These are phyloP conservation scores for Lenwebbia sp. DNA, from an alignment of 345 rosid species.

Conservation along the genomic window DNA sequence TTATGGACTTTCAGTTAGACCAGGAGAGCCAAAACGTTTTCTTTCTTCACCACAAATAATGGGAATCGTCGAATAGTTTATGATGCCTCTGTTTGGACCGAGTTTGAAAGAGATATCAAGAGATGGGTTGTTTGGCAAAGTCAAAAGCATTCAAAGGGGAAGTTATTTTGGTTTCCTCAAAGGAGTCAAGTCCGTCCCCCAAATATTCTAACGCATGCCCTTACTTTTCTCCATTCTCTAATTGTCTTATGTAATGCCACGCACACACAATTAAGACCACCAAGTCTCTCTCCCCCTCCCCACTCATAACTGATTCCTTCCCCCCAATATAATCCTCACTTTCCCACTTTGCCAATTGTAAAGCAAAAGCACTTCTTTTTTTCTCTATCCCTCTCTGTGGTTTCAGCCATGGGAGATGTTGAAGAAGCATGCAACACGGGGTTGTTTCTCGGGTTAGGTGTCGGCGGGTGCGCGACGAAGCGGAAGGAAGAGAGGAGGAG, in stretches of 20 bases:
- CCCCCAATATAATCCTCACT: not conserved
- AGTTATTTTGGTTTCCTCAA: conserved; percentile 12
- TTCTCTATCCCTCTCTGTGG: not conserved
- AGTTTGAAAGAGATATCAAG: not conserved
- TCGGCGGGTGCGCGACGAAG: not conserved
- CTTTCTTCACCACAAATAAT: not conserved
- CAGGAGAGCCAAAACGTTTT: not conserved
- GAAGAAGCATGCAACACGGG: conserved; percentile 13
- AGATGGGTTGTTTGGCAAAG: not conserved
- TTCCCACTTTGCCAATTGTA: not conserved
- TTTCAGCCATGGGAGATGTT: conserved; percentile 5
- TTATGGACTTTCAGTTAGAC: not conserved
- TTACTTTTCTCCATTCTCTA: not conserved
- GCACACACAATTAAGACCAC: not conserved
- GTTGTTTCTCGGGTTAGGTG: conserved; percentile 16
- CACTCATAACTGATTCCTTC: not conserved
- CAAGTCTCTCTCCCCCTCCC: not conserved
- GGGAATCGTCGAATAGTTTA: not conserved
- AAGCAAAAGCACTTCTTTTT: not conserved
- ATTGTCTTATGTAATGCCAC: not conserved
- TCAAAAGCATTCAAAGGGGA: not conserved
- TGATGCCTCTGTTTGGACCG: not conserved
- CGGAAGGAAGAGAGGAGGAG: not conserved
- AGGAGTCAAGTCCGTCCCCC: not conserved
- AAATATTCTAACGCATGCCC: conserved; percentile 4